Evolutionary conservation across 2,329 filamentous ascomycete species (phyloP).

Genomic region (Trichoderma semiorbis): DNA sequence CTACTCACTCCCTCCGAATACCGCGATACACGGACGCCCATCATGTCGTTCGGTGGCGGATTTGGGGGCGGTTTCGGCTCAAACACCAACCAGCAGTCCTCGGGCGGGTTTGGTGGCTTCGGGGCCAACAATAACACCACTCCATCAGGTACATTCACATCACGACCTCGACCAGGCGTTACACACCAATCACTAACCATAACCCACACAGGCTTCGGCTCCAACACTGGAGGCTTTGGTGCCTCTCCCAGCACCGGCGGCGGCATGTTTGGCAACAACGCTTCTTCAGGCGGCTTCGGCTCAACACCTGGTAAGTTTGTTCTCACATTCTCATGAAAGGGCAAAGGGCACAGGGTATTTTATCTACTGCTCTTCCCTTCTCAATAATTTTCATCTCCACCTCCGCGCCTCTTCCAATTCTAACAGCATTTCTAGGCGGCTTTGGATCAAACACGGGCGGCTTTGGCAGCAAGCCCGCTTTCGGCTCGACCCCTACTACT

Average conservation of each 20-base stretch:
- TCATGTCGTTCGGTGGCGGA: constrained; percentile 56
- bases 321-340: not conserved
- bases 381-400: not conserved
- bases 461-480: constrained; percentile 49
- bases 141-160: constrained; percentile 49
- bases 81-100: constrained; percentile 40
- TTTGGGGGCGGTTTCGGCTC: constrained; percentile 55
- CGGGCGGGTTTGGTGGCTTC: constrained; percentile 56
- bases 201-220: constrained; percentile 32
- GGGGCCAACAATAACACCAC: constrained; percentile 42
- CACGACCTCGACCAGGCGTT: constrained; percentile 20
- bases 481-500: constrained; percentile 44
- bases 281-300: constrained; percentile 37
- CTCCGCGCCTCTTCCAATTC: not conserved
- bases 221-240: constrained; percentile 42
- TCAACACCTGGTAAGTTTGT: constrained; percentile 32
- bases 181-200: constrained; percentile 27
- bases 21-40: constrained; percentile 22
- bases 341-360: constrained; percentile 12
- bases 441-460: constrained; percentile 38
- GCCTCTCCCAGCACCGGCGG: constrained; percentile 32
- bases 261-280: constrained; percentile 45
- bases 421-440: constrained; percentile 28
- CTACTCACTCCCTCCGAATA: constrained; percentile 19
- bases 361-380: constrained; percentile 17